Evolutionary conservation across 2,329 filamentous ascomycete genomes (phyloP), one percentile per base, ranked within the genome.

Genomic region (Orbilia javanica): DNA sequence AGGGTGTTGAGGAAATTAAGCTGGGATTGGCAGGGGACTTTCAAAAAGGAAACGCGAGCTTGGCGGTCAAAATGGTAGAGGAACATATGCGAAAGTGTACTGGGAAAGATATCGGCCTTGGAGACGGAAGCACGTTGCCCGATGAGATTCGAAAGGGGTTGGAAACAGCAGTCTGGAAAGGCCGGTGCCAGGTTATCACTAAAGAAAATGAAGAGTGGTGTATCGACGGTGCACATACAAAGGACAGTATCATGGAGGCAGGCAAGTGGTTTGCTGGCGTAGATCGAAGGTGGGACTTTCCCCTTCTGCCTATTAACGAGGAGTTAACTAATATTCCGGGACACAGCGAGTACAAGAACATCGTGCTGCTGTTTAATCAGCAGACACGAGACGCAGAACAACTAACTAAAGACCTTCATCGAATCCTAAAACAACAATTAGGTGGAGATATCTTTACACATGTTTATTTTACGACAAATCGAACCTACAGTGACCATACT

Each of bases 161-260:
- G 1, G 87, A 89, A 80, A 83, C 87, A 65, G 92, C 93, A 0
- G 88, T 87, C 1, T 88, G 94, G 80, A 88, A 92, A 15, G 94
- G 94, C 0, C 88, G 94, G 15, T 96, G 93, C 81, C 93, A 97
- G 83, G 88, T 88, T 25, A 84, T 93, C 1, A 84, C 84, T 34
- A 88, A 89, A 77, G 83, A 84, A 36, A 85, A 85, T 1, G 86
- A 92, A 8, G 87, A 87, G 15, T 97, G 94, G 93, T 90, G 91
- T 80, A 89, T 97, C 15, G 94, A 97, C 82, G 93, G 94, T 1
- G 94, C 93, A 1, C 94, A 97, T 83, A 97, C 94, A 0, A 86
- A 90, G 22, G 94, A 97, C 81, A 96, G 93, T 81, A 89, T 97
- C 79, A 87, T 89, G 65, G 88, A 93, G 48, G 92, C 92, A 10